Base-by-base conservation (phyloP, 208 protist species). In the Acanthamoeba healyi region DNA sequence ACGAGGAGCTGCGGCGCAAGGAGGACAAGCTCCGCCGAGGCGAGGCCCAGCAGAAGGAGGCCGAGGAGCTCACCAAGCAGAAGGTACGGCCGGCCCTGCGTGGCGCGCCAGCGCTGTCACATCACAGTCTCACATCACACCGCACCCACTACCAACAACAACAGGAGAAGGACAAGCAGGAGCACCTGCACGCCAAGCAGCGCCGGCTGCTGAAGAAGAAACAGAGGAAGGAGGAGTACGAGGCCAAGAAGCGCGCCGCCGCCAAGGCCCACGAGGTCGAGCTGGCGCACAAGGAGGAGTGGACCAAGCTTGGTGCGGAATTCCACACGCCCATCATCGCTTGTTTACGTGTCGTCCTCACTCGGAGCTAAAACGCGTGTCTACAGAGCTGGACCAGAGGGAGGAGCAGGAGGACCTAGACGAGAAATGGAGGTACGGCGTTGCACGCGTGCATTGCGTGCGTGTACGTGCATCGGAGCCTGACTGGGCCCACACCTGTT, bases 381-480 rank as follows among this genome's bases (percentile, higher is more conserved):
- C 19, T 10, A 10, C 65, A 77, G 65, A 81, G 14, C 70, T 81
- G 36, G 70, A 81, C 9, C 70, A 81, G 49, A 40, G 26, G 36
- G 70, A 81, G 70, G 29, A 40, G 9, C 17, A 51, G 24, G 70
- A 81, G n/a, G 70, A 81, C 40, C 38, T 81, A 26, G 70, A 81
- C 24, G 70, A 81, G 70, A 81, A 81, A 38, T 81, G 70, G 70
- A 81, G 65, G 65, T 74, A 38, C n/a, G n/a, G n/a, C n/a, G n/a
- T n/a, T n/a, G n/a, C n/a, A n/a, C n/a, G n/a, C n/a, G n/a, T n/a
- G n/a, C n/a, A n/a, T n/a, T n/a, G n/a, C n/a, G n/a, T n/a, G n/a
- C n/a, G n/a, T n/a, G n/a, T n/a, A n/a, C n/a, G n/a, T n/a, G n/a
- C n/a, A n/a, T n/a, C n/a, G n/a, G n/a, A n/a, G n/a, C n/a, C n/a